Base-by-base conservation (phyloP, 139 green algal genomes). In the Bryopsis sp. region DNA sequence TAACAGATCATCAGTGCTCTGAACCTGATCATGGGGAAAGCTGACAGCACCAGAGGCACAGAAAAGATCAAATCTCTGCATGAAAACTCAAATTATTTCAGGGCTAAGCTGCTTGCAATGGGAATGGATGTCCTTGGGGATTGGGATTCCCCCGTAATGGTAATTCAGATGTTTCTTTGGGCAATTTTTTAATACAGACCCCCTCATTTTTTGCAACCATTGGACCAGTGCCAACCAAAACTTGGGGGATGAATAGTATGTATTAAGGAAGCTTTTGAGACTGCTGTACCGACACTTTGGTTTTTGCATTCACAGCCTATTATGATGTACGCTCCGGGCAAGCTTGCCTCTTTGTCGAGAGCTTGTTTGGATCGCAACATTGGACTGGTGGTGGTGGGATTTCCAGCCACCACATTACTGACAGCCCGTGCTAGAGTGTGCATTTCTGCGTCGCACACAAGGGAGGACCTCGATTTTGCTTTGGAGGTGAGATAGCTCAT, bases 361-460 rank as follows among this genome's bases (percentile, higher is more conserved):
- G 47, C 86, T 37, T 89, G 84, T 68, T 79, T 96, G 29, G 67
- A 84, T 35, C 78, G 81, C 1, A 78, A 81, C 43, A 50, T 99
- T 2, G 95, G 93, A 7, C 74, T 95, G 8, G 94, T 98, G 28
- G 91, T 99, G 3, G 95, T 99, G 2, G 95, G 94, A 47, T 97
- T 97, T 69, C 95, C 95, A 0, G 95, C 95, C 39, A 97, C 90
- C 3, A 82, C 93, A 6, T 78, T 98, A 68, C 79, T 96, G 34
- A 84, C 86, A 22, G 76, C 80, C 1, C 83, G 95, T 46, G 82
- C 83, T 19, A 81, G 95, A 33, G 76, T 99, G 7, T 99, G 95
- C 87, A 93, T 99, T 72, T 92, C 79, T 19, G 95, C 95, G 0
- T 79, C 89, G 3, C 95, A 99, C 84, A 89, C 78, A 0, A 73